Conservation (phyloP, 2,329 filamentous ascomycete genomes). For the Esteya vermicola region DNA sequence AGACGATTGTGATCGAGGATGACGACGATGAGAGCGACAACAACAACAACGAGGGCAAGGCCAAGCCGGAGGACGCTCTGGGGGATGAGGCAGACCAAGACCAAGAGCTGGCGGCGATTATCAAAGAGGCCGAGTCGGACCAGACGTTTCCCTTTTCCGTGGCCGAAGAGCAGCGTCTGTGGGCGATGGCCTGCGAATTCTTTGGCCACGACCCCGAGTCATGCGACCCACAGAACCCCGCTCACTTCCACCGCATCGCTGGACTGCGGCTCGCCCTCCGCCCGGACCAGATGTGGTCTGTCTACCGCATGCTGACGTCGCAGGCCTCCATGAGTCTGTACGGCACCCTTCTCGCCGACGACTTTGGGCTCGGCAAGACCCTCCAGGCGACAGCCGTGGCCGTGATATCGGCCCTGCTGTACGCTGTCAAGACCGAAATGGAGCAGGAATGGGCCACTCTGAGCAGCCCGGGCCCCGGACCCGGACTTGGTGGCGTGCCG, state of each 20-base stretch:
- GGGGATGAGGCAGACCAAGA: not conserved
- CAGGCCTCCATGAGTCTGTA: not conserved
- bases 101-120: not conserved
- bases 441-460: not conserved
- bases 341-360: conserved; percentile 1
- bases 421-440: not conserved
- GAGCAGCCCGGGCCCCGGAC: not conserved
- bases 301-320: not conserved
- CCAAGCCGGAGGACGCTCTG: not conserved
- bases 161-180: not conserved
- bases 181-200: not conserved
- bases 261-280: not conserved
- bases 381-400: conserved; percentile 1
- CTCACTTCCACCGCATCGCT: not conserved
- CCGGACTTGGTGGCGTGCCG: no score
- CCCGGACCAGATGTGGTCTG: conserved; percentile 1
- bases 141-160: not conserved
- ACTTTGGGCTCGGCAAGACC: conserved; percentile 1
- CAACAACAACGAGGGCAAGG: not conserved
- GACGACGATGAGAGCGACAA: conserved; percentile 1
- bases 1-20: not conserved
- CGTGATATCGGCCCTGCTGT: not conserved
- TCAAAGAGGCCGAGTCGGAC: not conserved
- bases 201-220: not conserved
- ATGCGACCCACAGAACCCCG: not conserved